A percentile compares a stretch with the other conserved stretches of the same genome.
phyloP scores from a whole-genome alignment of 1,284 basidiomycete genomes.

The Heterobasidion parviporum region DNA sequence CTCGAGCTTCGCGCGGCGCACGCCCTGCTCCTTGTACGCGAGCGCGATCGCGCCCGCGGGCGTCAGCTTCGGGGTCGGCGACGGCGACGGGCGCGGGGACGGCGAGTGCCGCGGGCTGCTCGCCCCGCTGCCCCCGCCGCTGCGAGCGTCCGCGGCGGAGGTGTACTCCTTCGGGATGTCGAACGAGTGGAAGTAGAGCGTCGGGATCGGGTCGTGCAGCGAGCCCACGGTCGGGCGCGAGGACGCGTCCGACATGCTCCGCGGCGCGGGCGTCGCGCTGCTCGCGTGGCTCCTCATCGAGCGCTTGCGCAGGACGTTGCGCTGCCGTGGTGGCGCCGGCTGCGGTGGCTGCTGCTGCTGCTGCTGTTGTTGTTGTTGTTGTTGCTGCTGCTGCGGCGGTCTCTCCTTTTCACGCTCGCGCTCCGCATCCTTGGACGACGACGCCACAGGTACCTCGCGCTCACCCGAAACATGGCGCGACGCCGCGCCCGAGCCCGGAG shows the following conservation, averaged over 20 bases:
- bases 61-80: slow-evolving; percentile 29
- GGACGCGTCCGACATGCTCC: too few species aligned
- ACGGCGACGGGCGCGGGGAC: background rate
- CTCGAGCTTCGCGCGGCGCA: slow-evolving; percentile 20
- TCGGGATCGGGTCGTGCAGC: background rate
- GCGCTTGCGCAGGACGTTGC: slow-evolving; percentile 1
- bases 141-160: background rate
- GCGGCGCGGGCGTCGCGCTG: background rate
- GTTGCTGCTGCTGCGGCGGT: background rate
- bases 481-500: background rate
- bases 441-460: background rate
- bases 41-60: slow-evolving; percentile 49
- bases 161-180: background rate
- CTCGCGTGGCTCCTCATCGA: background rate
- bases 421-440: background rate
- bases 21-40: slow-evolving; percentile 49
- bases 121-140: background rate
- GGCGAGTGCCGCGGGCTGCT: slow-evolving; percentile 7
- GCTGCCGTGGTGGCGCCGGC: background rate
- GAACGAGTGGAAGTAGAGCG: background rate
- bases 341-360: too few species aligned
- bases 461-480: background rate
- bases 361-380: background rate
- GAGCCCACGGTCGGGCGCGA: background rate
- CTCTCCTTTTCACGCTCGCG: background rate